Percentiles rank a stretch among this genome's conserved stretches.
phyloP scores from a whole-genome alignment of 2,329 filamentous ascomycete species.

The Ophiostoma sp. region DNA sequence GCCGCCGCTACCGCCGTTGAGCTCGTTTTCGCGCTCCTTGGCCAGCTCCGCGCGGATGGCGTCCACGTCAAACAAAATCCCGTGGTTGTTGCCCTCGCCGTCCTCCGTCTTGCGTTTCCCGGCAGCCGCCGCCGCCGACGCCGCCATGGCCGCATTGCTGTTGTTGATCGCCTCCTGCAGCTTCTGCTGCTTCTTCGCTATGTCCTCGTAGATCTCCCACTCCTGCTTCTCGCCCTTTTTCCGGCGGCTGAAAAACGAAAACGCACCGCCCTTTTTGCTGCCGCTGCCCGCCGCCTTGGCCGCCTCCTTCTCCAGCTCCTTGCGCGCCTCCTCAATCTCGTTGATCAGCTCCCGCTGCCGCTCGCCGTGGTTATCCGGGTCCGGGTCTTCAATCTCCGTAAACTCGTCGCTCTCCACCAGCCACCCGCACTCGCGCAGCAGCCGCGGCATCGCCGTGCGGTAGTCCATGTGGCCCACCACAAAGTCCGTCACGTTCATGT shows the following conservation, averaged over 20 bases:
- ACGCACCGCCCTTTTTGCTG: constrained; percentile 48
- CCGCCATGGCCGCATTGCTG: constrained; percentile 15
- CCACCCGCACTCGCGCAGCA: constrained; percentile 87
- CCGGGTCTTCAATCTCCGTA: constrained; percentile 91
- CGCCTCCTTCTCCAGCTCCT: constrained; percentile 74
- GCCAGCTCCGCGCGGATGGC: constrained; percentile 84
- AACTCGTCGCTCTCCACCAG: constrained; percentile 89
- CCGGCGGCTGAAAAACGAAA: constrained; percentile 76
- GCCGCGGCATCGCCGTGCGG: constrained; percentile 80
- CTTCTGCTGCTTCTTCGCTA: constrained; percentile 20
- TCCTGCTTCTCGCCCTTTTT: constrained; percentile 77
- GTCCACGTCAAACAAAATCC: constrained; percentile 89
- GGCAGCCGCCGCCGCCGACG: constrained; percentile 15
- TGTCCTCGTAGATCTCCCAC: constrained; percentile 90
- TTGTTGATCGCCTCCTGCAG: constrained; percentile 7
- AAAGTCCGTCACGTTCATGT: constrained; percentile 77
- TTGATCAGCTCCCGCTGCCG: constrained; percentile 89
- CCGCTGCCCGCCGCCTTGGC: constrained; percentile 55
- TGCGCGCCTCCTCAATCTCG: constrained; percentile 92
- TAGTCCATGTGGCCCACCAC: constrained; percentile 97
- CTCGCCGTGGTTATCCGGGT: constrained; percentile 85
- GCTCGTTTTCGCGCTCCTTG: constrained; percentile 49
- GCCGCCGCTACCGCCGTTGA: background rate
- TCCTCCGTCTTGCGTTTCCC: constrained; percentile 41
- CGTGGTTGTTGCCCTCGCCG: constrained; percentile 49